Evolutionary conservation across 2,329 filamentous ascomycete genomes (phyloP).

Genomic region (Aspergillus carbonarius): DNA sequence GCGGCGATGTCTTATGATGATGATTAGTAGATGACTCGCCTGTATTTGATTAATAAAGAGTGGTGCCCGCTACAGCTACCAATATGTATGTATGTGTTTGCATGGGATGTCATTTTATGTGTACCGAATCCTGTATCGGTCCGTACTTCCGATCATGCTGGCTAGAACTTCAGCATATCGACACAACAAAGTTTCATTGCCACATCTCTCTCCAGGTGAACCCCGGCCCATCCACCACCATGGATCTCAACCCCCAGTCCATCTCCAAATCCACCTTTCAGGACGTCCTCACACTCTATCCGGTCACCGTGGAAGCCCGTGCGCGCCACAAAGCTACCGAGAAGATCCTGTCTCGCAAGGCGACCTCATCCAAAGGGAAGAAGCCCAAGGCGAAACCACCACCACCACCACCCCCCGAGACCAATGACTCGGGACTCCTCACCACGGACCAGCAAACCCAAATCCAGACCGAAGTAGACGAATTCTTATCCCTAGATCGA

Average conservation of each 20-base stretch:
- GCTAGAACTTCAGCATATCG: no score
- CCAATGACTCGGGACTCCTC: conserved; percentile 3
- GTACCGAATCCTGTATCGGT: no score
- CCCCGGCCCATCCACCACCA: neutral
- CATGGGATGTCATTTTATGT: no score
- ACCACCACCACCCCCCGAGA: conserved; percentile 5
- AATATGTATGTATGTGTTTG: no score
- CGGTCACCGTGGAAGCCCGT: conserved; percentile 25
- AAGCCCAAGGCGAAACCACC: conserved; percentile 9
- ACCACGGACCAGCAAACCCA: neutral
- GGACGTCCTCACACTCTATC: conserved; percentile 28
- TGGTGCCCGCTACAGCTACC: neutral
- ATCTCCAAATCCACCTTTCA: conserved; percentile 30
- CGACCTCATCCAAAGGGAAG: conserved; percentile 15
- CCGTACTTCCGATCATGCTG: no score
- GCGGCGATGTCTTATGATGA: neutral
- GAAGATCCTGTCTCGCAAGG: conserved; percentile 20
- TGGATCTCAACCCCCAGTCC: conserved; percentile 22
- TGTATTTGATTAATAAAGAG: neutral
- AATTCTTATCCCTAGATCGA: conserved; percentile 34
- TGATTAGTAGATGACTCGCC: neutral
- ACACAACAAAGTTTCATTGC: no score
- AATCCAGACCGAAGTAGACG: neutral
- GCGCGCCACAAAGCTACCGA: conserved; percentile 22
- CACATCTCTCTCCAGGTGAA: no score